These are phyloP conservation scores for Kluyveromyces sp. DNA, from an alignment of 1,139 yeast genomes.

Conservation along the genomic window DNA sequence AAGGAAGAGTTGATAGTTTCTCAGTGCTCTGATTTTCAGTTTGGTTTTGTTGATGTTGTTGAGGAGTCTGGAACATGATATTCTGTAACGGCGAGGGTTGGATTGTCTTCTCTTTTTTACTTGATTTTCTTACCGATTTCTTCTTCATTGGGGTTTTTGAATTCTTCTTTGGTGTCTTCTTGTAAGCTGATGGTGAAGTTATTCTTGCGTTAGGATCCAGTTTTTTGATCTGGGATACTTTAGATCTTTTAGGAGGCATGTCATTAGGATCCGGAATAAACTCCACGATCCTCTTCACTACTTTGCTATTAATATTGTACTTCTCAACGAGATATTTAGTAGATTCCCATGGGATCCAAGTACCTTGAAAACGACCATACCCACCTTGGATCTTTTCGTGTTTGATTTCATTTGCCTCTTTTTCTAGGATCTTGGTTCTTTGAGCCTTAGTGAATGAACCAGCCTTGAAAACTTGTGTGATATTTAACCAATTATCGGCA, in stretches of 20 bases:
- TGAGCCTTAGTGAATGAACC: constrained; percentile 84
- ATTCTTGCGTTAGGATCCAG: constrained; percentile 26
- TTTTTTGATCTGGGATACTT: constrained; percentile 29
- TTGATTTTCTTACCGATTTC: constrained; percentile 22
- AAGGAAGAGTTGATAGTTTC: constrained; percentile 7
- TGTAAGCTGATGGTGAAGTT: constrained; percentile 27
- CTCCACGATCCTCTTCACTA: constrained; percentile 44
- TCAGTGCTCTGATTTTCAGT: constrained; percentile 8
- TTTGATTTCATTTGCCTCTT: constrained; percentile 74
- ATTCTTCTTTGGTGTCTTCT: constrained; percentile 29
- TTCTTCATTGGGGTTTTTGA: constrained; percentile 10
- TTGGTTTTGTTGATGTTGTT: constrained; percentile 13
- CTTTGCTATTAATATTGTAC: constrained; percentile 47
- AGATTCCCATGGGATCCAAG: constrained; percentile 69
- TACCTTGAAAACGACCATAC: constrained; percentile 90
- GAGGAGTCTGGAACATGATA: constrained; percentile 28
- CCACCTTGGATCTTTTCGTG: constrained; percentile 96
- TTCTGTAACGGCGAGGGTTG: constrained; percentile 30
- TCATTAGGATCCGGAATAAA: constrained; percentile 43
- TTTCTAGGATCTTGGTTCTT: constrained; percentile 76
- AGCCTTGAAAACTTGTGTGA: constrained; percentile 81
- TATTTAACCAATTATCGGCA: constrained; percentile 79
- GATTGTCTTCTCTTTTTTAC: constrained; percentile 13
- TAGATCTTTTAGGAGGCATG: constrained; percentile 43
- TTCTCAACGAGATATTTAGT: constrained; percentile 48